phyloP scores from a whole-genome alignment of 345 rosid species.

The Barbarea vulgaris region DNA sequence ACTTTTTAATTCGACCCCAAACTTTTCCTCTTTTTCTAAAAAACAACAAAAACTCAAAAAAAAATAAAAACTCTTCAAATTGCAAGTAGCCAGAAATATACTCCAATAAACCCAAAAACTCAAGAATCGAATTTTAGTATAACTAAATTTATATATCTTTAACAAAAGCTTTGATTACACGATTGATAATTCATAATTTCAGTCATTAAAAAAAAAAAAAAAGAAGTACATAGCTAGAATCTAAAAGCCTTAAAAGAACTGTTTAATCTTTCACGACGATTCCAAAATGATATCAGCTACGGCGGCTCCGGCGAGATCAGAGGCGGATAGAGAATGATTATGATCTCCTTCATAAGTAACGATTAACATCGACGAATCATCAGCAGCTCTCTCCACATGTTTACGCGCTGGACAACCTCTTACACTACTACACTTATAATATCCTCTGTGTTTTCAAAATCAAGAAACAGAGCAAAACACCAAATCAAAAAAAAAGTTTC shows the following conservation, averaged over 20 bases:
- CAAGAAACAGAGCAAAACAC: slow-evolving; percentile 6
- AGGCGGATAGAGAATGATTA: slow-evolving; percentile 65
- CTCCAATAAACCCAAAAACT: background rate
- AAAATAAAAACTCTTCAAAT: background rate
- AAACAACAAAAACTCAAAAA: background rate
- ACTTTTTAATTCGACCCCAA: slow-evolving; percentile 16
- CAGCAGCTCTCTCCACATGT: slow-evolving; percentile 90
- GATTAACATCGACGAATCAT: slow-evolving; percentile 77
- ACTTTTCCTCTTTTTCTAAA: background rate
- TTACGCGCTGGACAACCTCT: slow-evolving; percentile 98
- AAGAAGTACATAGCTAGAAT: slow-evolving; percentile 14
- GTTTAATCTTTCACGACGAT: slow-evolving; percentile 55
- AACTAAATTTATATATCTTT: slow-evolving; percentile 6
- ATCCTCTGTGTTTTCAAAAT: slow-evolving; percentile 63
- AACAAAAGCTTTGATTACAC: slow-evolving; percentile 26
- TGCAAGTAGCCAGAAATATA: background rate
- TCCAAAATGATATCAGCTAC: slow-evolving; percentile 70
- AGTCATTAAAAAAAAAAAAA: background rate
- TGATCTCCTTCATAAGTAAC: slow-evolving; percentile 98
- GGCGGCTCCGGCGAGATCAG: slow-evolving; percentile 52
- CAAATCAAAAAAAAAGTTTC: background rate
- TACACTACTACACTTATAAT: slow-evolving; percentile 92
- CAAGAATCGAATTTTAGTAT: background rate
- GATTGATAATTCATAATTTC: slow-evolving; percentile 2
- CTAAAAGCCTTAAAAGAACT: slow-evolving; percentile 3